Conservation (phyloP, 345 rosid genomes). For the Linum usitatissimum region DNA sequence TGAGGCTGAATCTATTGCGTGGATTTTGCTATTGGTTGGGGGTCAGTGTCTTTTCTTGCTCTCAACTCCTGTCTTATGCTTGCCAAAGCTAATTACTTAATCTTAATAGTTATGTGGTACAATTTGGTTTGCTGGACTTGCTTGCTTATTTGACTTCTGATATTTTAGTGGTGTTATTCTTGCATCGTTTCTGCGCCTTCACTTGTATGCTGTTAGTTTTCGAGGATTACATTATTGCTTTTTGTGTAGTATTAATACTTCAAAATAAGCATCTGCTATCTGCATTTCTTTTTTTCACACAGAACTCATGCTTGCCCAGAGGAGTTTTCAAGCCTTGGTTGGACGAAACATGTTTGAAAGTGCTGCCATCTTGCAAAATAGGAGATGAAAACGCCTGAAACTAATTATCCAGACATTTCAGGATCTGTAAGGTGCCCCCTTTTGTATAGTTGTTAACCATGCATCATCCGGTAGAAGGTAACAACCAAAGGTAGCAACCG, state of each 20-base stretch:
- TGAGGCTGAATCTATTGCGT: conserved; percentile 50
- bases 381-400: background rate
- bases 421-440: conserved; percentile 1
- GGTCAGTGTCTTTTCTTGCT: conserved; percentile 32
- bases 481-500: background rate
- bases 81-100: background rate
- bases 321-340: conserved; percentile 51
- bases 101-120: background rate
- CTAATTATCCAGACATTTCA: background rate
- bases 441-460: background rate
- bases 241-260: background rate
- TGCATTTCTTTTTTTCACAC: conserved; percentile 5
- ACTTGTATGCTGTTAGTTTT: no score
- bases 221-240: background rate
- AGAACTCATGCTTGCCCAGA: conserved; percentile 33
- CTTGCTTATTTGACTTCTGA: background rate
- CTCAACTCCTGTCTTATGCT: background rate
- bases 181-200: no score
- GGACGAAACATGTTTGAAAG: conserved; percentile 23
- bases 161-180: background rate
- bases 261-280: conserved; percentile 1
- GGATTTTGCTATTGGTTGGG: conserved; percentile 64
- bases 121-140: background rate
- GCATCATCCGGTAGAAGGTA: background rate
- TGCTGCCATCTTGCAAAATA: conserved; percentile 11